Evolutionary conservation across 2,329 filamentous ascomycete species (phyloP).

Genomic region (Diaporthe sp.): DNA sequence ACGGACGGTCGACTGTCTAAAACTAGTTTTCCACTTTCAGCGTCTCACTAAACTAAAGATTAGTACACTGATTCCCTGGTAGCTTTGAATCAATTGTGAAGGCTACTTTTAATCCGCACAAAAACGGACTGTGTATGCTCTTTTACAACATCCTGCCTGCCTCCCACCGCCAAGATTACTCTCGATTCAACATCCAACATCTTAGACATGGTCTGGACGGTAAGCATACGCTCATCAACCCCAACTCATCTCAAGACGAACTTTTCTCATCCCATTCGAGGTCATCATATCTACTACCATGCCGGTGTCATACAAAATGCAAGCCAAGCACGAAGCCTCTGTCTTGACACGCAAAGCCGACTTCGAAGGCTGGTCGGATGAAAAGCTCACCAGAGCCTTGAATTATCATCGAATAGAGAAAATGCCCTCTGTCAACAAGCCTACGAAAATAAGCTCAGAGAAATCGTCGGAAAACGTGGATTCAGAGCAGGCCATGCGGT

Average conservation of each 20-base stretch:
- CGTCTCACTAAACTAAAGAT: neutral
- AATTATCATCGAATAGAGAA: neutral
- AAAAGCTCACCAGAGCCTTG: constrained; percentile 9
- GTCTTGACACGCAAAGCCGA: neutral
- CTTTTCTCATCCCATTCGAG: neutral
- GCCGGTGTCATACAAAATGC: neutral
- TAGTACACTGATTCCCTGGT: neutral
- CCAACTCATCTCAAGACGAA: too few relatives aligned
- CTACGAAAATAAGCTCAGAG: too few relatives aligned
- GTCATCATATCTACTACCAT: neutral
- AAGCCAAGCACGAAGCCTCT: neutral
- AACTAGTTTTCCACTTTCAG: neutral
- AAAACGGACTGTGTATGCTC: neutral
- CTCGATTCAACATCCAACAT: neutral
- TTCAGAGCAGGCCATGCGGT: too few relatives aligned
- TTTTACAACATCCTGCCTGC: too few relatives aligned
- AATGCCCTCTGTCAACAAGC: neutral
- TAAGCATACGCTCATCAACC: neutral
- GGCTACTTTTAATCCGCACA: neutral
- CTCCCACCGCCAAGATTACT: accelerated
- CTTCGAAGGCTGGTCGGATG: constrained; percentile 20
- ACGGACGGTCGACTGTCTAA: neutral
- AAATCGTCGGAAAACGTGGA: neutral
- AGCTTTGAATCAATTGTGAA: neutral
- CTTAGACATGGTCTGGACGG: neutral